These are phyloP conservation scores for Aspergillus taichungensis DNA, from an alignment of 495 filamentous ascomycete species.

Conservation along the genomic window DNA sequence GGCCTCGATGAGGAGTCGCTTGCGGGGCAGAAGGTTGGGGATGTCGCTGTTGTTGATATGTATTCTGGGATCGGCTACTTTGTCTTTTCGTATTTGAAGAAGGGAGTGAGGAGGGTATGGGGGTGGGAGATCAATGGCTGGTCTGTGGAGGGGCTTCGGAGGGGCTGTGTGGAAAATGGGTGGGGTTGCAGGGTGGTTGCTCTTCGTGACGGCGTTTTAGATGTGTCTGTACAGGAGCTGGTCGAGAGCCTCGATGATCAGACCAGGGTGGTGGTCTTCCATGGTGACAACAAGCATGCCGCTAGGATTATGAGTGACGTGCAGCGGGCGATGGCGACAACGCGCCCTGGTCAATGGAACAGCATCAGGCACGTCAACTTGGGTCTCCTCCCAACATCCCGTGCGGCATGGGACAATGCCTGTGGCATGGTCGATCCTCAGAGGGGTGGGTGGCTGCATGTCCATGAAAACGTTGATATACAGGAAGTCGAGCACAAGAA, in stretches of 20 bases:
- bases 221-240: slow-evolving; percentile 17
- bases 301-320: slow-evolving; percentile 32
- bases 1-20: slow-evolving; percentile 22
- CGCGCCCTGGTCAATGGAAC: slow-evolving; percentile 17
- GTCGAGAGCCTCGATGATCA: slow-evolving; percentile 20
- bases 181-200: slow-evolving; percentile 49
- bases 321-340: slow-evolving; percentile 11
- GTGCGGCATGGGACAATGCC: slow-evolving; percentile 56
- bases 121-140: slow-evolving; percentile 88
- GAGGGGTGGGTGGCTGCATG: slow-evolving; percentile 62
- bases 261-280: slow-evolving; percentile 53
- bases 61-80: slow-evolving; percentile 95
- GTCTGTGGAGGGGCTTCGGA: slow-evolving; percentile 71
- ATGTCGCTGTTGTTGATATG: slow-evolving; percentile 61
- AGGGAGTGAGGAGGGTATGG: slow-evolving; percentile 61
- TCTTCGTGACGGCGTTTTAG: slow-evolving; percentile 18
- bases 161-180: slow-evolving; percentile 60
- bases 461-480: slow-evolving; percentile 76
- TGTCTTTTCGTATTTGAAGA: slow-evolving; percentile 63
- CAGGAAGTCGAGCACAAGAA: slow-evolving; percentile 50
- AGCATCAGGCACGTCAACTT: slow-evolving; percentile 65
- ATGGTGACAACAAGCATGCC: slow-evolving; percentile 58
- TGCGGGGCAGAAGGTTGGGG: slow-evolving; percentile 14
- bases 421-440: slow-evolving; percentile 44
- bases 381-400: slow-evolving; percentile 67